phyloP scores from a whole-genome alignment of 176 grass and related monocot species.

The Zea mays region DNA sequence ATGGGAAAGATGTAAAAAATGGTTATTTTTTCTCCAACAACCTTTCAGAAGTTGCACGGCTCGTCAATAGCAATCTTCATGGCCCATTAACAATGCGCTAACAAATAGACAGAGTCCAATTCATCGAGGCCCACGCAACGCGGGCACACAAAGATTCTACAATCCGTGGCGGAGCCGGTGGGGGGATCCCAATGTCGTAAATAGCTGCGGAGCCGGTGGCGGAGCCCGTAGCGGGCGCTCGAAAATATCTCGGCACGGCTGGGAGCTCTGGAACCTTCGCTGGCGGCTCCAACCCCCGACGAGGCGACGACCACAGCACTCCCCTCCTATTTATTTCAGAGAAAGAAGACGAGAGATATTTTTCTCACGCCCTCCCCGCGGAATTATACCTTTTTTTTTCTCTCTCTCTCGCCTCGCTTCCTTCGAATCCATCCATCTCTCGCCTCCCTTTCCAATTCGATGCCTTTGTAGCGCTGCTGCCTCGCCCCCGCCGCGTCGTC shows the following conservation, averaged over 20 bases:
- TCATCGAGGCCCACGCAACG: neutral
- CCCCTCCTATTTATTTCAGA: constrained; percentile 10
- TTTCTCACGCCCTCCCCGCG: constrained; percentile 22
- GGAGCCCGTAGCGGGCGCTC: neutral
- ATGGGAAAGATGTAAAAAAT: no score
- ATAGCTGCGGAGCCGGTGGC: constrained; percentile 23
- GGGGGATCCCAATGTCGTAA: constrained; percentile 45
- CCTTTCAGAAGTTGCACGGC: neutral
- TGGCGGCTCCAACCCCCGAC: constrained; percentile 43
- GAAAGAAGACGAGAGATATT: constrained; percentile 25
- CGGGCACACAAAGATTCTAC: neutral
- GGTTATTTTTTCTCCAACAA: no score
- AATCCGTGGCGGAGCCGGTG: neutral
- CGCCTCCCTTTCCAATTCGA: constrained; percentile 28
- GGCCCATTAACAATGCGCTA: neutral
- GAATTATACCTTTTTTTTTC: constrained; percentile 20
- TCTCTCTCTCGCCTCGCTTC: neutral
- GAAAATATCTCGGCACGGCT: constrained; percentile 70
- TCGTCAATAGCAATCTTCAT: neutral
- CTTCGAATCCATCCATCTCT: constrained; percentile 22
- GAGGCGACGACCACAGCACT: constrained; percentile 37
- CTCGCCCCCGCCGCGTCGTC: constrained; percentile 8
- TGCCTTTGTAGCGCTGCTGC: constrained; percentile 28
- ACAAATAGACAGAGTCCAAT: neutral
- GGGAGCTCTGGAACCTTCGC: constrained; percentile 86